A percentile compares a stretch with the other conserved stretches of the same genome.
Evolutionary conservation across 495 filamentous ascomycete species (phyloP).

Genomic region (Penicillium crystallinum): DNA sequence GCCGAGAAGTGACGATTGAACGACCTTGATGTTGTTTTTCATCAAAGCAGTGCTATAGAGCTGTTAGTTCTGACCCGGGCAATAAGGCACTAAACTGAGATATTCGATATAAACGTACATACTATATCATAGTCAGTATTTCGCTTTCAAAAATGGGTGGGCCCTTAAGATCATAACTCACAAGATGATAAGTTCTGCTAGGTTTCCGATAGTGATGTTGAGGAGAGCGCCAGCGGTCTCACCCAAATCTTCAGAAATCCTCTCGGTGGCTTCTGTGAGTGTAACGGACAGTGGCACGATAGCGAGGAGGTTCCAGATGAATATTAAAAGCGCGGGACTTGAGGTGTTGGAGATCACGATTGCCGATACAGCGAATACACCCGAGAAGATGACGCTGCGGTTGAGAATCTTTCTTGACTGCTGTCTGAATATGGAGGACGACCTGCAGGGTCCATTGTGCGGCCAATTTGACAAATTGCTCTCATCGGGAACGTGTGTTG

Average conservation of each 20-base stretch:
- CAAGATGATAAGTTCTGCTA: slow-evolving; percentile 23
- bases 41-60: slow-evolving; percentile 13
- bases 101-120: not conserved
- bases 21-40: slow-evolving; percentile 15
- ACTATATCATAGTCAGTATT: not conserved
- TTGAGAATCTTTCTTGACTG: not conserved
- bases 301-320: slow-evolving; percentile 22
- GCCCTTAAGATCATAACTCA: slow-evolving; percentile 1
- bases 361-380: not conserved
- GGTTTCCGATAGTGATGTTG: slow-evolving; percentile 20
- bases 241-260: slow-evolving; percentile 13
- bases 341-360: not conserved
- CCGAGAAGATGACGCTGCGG: not conserved
- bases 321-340: slow-evolving; percentile 9
- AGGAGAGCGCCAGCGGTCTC: slow-evolving; percentile 21
- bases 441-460: not conserved
- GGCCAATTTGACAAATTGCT: not conserved
- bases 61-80: not conserved
- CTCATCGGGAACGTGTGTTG: not conserved
- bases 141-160: not conserved
- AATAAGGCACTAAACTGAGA: not conserved
- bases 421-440: not conserved
- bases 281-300: slow-evolving; percentile 20
- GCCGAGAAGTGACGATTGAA: slow-evolving; percentile 21
- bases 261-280: slow-evolving; percentile 23